A percentile compares a stretch with the other conserved stretches of the same genome.
These are phyloP conservation scores for Neolentinus lepideus DNA, from an alignment of 1,284 basidiomycete species.

Conservation along the genomic window DNA sequence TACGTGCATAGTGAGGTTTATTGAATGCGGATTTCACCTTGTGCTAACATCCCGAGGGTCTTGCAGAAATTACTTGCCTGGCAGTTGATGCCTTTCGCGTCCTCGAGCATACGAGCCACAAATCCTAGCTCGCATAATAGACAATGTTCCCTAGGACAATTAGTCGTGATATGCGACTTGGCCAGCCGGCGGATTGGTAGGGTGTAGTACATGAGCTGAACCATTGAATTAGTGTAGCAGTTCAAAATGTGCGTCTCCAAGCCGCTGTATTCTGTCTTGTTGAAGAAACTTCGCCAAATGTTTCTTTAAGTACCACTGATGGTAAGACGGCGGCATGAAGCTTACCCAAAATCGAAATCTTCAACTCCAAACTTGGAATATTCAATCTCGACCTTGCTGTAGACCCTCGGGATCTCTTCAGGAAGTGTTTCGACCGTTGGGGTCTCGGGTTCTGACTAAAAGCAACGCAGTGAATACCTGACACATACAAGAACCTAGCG, in stretches of 20 bases:
- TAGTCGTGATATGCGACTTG: constrained; percentile 85
- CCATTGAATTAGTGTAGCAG: constrained; percentile 91
- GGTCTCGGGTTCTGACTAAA: constrained; percentile 41
- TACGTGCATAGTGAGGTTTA: background rate
- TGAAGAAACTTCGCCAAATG: constrained; percentile 66
- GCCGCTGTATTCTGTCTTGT: constrained; percentile 85
- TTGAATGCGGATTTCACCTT: constrained; percentile 43
- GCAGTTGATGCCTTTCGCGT: constrained; percentile 91
- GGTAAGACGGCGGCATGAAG: constrained; percentile 1
- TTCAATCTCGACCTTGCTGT: constrained; percentile 93
- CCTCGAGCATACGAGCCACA: constrained; percentile 91
- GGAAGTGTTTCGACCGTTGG: constrained; percentile 38
- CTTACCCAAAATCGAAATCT: constrained; percentile 97
- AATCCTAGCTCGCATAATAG: constrained; percentile 95
- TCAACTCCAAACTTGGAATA: constrained; percentile 99
- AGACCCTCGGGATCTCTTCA: constrained; percentile 75
- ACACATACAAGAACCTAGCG: background rate
- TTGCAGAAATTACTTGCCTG: constrained; percentile 97
- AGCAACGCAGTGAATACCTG: background rate
- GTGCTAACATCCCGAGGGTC: constrained; percentile 75
- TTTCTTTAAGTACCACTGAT: no score
- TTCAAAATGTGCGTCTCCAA: constrained; percentile 97
- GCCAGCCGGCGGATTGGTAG: constrained; percentile 76
- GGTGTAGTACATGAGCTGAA: constrained; percentile 88
- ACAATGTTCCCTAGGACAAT: constrained; percentile 87